Base-by-base conservation (phyloP, 176 grass and related monocot genomes). In the Tillandsia leiboldiana region DNA sequence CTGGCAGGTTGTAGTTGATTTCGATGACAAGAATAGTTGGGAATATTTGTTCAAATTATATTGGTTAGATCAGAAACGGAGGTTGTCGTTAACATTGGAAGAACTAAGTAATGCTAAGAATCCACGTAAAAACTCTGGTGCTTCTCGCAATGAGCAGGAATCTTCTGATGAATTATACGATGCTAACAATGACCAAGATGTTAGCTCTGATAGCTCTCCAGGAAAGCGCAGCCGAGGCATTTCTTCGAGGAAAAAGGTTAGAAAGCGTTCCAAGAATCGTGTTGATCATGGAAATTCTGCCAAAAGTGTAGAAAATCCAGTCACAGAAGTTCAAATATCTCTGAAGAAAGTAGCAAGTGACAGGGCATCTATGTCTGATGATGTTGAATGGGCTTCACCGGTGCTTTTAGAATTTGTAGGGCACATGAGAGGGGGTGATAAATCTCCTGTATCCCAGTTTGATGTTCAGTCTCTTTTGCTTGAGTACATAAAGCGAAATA, bases 21-120 rank as follows among this genome's bases (percentile, higher is more conserved):
- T 99, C 78, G 87, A 99, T 73, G 95, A 99, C 68, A 77, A 86
- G 80, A 88, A 79, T 84, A 99, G 85, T 73, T 99, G 95, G 95
- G 90, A 99, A 80, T 99, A 99, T 75, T 86, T 99, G 63, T 99
- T 99, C 80, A 99, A 99, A 74, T 73, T 94, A 67, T 99, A 99
- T 77, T 99, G 95, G 95, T 86, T 99, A 53, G 78, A 87, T 76
- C 64, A 85, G n/a, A 99, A 94, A 85, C 63, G 85, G 68, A 99
- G 87, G 9, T 62, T 90, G 53, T 77, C 68, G 48, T 67, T 99
- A 79, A 94, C 87, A 51, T 75, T 90, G 52, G 84, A 94, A 71
- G 95, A 99, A 67, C 73, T 99, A 71, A 75, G 69, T 51, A 84
- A 26, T 70, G 87, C 95, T 42, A 99, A 86, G 73, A 92, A 65